These are phyloP conservation scores for Imleria badia DNA, from an alignment of 768 basidiomycete genomes.

Conservation along the genomic window DNA sequence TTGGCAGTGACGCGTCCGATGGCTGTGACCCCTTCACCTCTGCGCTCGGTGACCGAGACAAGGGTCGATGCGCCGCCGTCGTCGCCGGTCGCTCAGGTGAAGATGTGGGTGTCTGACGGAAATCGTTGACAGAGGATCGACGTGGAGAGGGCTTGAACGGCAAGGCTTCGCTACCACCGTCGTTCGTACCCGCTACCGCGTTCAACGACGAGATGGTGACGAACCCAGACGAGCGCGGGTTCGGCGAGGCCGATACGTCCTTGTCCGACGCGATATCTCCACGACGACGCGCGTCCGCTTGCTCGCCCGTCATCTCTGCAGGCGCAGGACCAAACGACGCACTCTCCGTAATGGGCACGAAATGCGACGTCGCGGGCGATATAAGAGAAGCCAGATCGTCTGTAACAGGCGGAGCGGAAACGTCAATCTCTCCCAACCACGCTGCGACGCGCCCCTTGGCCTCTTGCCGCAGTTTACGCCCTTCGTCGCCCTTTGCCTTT, in stretches of 20 bases:
- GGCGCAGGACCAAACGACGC: conserved; percentile 20
- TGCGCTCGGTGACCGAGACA: conserved; percentile 16
- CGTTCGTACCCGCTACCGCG: conserved; percentile 6
- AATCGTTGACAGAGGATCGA: conserved; percentile 23
- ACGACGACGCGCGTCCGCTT: conserved; percentile 1
- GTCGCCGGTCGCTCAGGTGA: background rate
- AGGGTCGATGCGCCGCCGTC: background rate
- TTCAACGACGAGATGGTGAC: conserved; percentile 61
- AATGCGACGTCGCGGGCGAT: conserved; percentile 31
- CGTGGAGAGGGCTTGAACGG: conserved; percentile 17
- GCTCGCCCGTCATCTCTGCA: conserved; percentile 5
- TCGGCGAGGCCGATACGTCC: conserved; percentile 44
- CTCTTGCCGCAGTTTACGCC: conserved; percentile 39
- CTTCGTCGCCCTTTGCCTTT: conserved; percentile 37
- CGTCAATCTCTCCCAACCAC: conserved; percentile 71
- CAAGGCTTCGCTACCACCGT: conserved; percentile 1
- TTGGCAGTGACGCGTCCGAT: background rate
- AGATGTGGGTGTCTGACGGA: conserved; percentile 8
- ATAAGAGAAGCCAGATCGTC: conserved; percentile 38
- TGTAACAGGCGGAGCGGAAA: conserved; percentile 47
- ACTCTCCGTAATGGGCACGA: conserved; percentile 26
- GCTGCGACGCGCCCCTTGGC: conserved; percentile 75
- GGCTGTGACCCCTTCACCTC: conserved; percentile 9
- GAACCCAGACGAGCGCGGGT: conserved; percentile 78
- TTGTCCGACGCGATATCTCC: conserved; percentile 9